These are phyloP conservation scores for Apostasia shenzhenica DNA, from an alignment of 106 monocot genomes.

Conservation along the genomic window DNA sequence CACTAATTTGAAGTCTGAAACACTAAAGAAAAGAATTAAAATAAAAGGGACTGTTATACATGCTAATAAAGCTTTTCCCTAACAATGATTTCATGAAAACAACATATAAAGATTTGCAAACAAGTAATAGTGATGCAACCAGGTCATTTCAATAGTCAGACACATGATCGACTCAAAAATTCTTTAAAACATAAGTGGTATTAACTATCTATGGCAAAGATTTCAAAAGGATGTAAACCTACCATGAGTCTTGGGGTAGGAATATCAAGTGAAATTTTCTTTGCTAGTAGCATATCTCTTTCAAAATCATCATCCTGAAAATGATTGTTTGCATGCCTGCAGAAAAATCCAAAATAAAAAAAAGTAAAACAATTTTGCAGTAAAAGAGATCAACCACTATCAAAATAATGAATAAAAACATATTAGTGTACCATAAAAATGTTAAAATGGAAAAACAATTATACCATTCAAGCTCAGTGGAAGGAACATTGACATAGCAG, in stretches of 20 bases:
- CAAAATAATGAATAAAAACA: background rate
- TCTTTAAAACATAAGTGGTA: too few species aligned
- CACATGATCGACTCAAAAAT: too few species aligned
- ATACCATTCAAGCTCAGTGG: constrained; percentile 66
- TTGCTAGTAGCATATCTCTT: constrained; percentile 63
- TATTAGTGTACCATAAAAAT: background rate
- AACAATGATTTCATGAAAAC: too few species aligned
- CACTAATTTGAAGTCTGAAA: too few species aligned
- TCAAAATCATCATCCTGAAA: constrained; percentile 65
- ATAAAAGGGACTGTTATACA: too few species aligned
- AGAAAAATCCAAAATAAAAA: constrained; percentile 4
- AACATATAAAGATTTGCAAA: too few species aligned
- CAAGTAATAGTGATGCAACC: too few species aligned
- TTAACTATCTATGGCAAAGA: background rate
- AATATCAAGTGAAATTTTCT: constrained; percentile 45
- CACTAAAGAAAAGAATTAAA: too few species aligned
- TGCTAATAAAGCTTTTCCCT: too few species aligned
- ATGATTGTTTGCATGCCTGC: constrained; percentile 85
- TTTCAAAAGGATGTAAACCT: constrained; percentile 2
- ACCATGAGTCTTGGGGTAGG: constrained; percentile 40
- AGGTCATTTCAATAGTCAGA: too few species aligned
- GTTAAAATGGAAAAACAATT: background rate
- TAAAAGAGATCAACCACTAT: constrained; percentile 1
- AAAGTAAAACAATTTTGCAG: background rate
- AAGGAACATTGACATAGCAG: constrained; percentile 42